Evolutionary conservation across 2,329 filamentous ascomycete genomes (phyloP).

Genomic region (Myotisia sp.): DNA sequence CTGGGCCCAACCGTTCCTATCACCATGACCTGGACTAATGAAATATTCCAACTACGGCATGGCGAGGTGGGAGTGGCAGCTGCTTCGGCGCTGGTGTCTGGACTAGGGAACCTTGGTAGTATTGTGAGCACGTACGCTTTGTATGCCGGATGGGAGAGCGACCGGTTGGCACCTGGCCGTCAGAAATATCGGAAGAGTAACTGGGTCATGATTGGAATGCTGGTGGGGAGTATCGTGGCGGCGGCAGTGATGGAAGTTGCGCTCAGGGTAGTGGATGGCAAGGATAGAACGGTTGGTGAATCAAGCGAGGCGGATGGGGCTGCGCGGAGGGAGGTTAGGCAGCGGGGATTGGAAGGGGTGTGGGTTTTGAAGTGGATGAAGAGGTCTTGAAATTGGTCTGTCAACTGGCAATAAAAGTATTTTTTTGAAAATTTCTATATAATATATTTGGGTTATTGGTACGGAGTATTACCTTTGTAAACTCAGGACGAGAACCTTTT

Average conservation of each 20-base stretch:
- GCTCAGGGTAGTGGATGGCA: conserved; percentile 34
- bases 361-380: conserved; percentile 12
- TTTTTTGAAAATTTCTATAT: too few relatives aligned
- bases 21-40: conserved; percentile 85
- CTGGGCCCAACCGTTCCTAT: conserved; percentile 83
- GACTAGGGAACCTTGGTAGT: conserved; percentile 72
- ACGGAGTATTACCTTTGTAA: too few relatives aligned
- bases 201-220: conserved; percentile 73
- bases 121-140: conserved; percentile 80
- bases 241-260: conserved; percentile 53
- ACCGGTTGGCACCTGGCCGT: conserved; percentile 48
- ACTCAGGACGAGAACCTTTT: too few relatives aligned
- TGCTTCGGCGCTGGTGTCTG: conserved; percentile 71
- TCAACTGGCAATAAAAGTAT: too few relatives aligned
- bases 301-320: conserved; percentile 15
- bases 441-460: too few relatives aligned
- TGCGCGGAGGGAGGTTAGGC: conserved; percentile 22
- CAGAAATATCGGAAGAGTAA: conserved; percentile 71
- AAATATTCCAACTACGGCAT: conserved; percentile 79
- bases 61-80: conserved; percentile 83
- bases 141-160: conserved; percentile 73
- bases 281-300: conserved; percentile 1
- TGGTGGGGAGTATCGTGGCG: conserved; percentile 56
- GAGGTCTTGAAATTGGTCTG: too few relatives aligned
- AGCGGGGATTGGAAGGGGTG: conserved; percentile 26